A percentile compares a stretch with the other conserved stretches of the same genome.
Conservation (phyloP, 768 basidiomycete species). For the Butyriboletus loyo region DNA sequence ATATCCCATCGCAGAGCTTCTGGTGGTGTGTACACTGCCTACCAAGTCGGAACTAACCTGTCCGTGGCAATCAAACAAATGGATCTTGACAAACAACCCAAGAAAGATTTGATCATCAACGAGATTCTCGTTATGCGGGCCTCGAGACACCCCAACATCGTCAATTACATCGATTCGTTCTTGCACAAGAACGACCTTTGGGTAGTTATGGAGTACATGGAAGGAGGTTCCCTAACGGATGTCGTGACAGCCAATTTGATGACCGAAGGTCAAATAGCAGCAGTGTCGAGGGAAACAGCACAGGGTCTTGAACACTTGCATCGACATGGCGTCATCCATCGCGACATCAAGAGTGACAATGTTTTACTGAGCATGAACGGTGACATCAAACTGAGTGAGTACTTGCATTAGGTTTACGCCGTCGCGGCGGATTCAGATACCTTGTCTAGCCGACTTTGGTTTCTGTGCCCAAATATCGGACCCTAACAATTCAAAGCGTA, state of each 20-base stretch:
- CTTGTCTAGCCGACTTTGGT: conserved; percentile 84
- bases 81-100: conserved; percentile 99
- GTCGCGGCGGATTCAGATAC: neutral
- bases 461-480: conserved; percentile 97
- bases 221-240: conserved; percentile 91
- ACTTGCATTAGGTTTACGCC: neutral
- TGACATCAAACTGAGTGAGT: conserved; percentile 97
- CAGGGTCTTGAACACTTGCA: conserved; percentile 95
- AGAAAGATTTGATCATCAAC: conserved; percentile 99
- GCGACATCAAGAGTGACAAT: conserved; percentile 99
- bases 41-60: conserved; percentile 92
- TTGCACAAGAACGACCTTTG: conserved; percentile 96
- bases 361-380: conserved; percentile 89
- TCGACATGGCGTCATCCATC: conserved; percentile 94
- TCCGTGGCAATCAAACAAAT: conserved; percentile 99
- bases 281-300: conserved; percentile 88
- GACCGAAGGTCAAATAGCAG: conserved; percentile 98
- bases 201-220: conserved; percentile 99
- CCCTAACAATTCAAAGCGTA: conserved; percentile 84
- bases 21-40: conserved; percentile 97
- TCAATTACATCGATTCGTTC: conserved; percentile 99
- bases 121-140: conserved; percentile 99
- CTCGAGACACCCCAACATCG: conserved; percentile 96
- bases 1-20: conserved; percentile 62
- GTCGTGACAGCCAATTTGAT: conserved; percentile 88